These are phyloP conservation scores for Paradendryphiella salina DNA, from an alignment of 2,329 filamentous ascomycete genomes.

Conservation along the genomic window DNA sequence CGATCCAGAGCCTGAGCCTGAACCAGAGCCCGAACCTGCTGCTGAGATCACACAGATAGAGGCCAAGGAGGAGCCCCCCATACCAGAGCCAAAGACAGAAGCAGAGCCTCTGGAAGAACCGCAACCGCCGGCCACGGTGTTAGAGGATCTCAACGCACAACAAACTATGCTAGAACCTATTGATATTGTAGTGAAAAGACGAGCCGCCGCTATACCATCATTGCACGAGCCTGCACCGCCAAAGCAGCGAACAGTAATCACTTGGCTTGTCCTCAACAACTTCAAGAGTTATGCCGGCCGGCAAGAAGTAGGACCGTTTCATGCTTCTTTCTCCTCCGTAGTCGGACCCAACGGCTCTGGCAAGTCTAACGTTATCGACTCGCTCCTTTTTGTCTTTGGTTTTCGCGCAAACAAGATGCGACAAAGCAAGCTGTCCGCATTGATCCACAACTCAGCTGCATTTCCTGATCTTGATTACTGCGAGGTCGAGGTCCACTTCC, in stretches of 20 bases:
- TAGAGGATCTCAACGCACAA: constrained; percentile 75
- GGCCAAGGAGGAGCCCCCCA: constrained; percentile 59
- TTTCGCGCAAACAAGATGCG: constrained; percentile 99
- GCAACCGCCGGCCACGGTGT: constrained; percentile 35
- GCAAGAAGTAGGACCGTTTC: constrained; percentile 95
- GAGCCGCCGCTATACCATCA: constrained; percentile 63
- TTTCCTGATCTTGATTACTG: constrained; percentile 85
- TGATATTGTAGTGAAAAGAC: constrained; percentile 89
- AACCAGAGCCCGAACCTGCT: constrained; percentile 47
- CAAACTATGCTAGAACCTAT: constrained; percentile 81
- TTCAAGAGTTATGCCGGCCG: constrained; percentile 98
- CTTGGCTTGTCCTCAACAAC: constrained; percentile 87
- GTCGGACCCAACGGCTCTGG: constrained; percentile 97
- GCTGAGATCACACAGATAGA: constrained; percentile 73
- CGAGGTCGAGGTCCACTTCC: constrained; percentile 95
- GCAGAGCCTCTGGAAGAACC: constrained; percentile 47
- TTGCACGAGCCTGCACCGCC: constrained; percentile 75
- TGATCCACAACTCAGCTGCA: constrained; percentile 95
- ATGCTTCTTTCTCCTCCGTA: constrained; percentile 95
- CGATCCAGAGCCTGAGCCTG: constrained; percentile 48
- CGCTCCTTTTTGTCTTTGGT: constrained; percentile 96
- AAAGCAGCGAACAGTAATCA: constrained; percentile 88
- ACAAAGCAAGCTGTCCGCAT: constrained; percentile 94
- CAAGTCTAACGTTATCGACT: constrained; percentile 99
- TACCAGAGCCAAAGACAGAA: constrained; percentile 26